Evolutionary conservation across 83 land plant species (phyloP).

Genomic region (Diphasiastrum complanatum): DNA sequence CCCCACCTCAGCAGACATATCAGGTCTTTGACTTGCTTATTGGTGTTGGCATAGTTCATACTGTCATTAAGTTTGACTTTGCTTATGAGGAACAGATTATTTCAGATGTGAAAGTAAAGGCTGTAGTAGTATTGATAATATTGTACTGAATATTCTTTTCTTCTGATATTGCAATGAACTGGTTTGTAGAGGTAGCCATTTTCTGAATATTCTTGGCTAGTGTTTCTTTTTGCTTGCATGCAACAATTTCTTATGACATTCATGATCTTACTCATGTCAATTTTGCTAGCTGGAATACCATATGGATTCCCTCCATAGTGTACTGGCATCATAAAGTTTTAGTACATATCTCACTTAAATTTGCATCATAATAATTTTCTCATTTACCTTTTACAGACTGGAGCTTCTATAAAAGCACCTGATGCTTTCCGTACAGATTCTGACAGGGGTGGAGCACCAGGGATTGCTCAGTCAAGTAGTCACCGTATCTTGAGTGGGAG

Average conservation of each 20-base stretch:
- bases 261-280: background rate
- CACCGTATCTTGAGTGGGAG: no score
- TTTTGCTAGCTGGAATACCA: background rate
- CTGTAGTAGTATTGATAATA: no score
- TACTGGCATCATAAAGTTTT: no score
- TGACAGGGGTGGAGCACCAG: background rate
- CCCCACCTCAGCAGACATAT: conserved; percentile 49
- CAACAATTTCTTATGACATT: background rate
- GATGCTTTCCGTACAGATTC: background rate
- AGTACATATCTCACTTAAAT: no score
- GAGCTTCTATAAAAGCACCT: background rate
- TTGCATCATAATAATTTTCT: background rate
- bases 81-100: no score
- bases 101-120: no score
- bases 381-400: background rate
- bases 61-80: background rate
- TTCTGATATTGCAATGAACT: no score
- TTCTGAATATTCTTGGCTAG: no score
- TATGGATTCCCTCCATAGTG: no score
- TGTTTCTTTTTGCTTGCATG: no score
- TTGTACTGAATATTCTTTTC: no score
- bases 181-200: no score
- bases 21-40: conserved; percentile 34
- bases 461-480: background rate
- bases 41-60: background rate